phyloP scores from a whole-genome alignment of 2,329 filamentous ascomycete species.

The Colletotrichum incanum region DNA sequence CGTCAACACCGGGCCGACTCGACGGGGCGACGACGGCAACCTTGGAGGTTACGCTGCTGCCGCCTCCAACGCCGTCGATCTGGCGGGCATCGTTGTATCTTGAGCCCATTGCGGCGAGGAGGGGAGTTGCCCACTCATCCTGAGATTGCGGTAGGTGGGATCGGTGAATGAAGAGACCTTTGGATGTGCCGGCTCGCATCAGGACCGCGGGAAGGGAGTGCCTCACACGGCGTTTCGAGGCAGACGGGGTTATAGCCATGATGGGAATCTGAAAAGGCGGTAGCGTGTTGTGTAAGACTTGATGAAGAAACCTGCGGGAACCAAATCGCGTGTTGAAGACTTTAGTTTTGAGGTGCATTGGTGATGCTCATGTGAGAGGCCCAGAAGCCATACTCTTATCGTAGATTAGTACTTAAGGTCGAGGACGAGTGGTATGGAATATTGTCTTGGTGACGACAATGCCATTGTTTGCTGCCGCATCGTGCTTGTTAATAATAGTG shows the following conservation, averaged over 20 bases:
- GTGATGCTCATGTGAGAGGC: background rate
- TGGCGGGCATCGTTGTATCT: constrained; percentile 70
- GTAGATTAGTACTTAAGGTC: background rate
- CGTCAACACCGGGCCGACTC: constrained; percentile 61
- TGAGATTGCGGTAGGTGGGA: constrained; percentile 64
- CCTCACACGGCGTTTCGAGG: constrained; percentile 35
- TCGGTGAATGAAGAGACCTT: constrained; percentile 72
- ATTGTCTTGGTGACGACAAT: background rate
- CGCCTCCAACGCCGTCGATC: constrained; percentile 75
- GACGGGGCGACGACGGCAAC: constrained; percentile 69
- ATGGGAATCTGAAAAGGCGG: constrained; percentile 6
- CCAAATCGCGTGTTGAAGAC: background rate
- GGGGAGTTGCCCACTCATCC: constrained; percentile 66
- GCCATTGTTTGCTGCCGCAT: background rate
- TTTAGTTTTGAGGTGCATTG: constrained; percentile 10
- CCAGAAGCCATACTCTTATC: background rate
- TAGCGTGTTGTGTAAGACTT: background rate
- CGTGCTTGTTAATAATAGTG: background rate
- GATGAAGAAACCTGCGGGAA: constrained; percentile 9
- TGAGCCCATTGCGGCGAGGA: constrained; percentile 69
- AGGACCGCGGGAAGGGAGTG: constrained; percentile 65
- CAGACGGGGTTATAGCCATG: constrained; percentile 22
- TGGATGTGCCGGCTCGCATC: constrained; percentile 76
- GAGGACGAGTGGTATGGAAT: too few relatives aligned
- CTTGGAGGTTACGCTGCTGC: constrained; percentile 74